phyloP scores from a whole-genome alignment of 345 rosid genomes.

The Adansonia digitata region DNA sequence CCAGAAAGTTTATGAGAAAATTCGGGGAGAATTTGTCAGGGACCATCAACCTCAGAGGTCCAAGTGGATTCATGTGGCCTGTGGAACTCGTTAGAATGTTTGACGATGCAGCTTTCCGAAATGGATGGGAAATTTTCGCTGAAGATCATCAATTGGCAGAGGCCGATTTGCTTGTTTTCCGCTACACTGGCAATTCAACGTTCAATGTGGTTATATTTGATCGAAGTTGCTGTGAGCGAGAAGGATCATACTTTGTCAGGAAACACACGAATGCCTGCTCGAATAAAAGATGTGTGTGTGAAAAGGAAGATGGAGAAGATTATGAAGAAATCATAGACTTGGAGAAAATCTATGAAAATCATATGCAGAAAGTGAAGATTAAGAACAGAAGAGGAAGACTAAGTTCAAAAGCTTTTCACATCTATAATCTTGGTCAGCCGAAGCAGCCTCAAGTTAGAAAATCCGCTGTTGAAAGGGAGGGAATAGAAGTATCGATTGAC shows the following conservation, averaged over 20 bases:
- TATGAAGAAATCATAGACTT: background rate
- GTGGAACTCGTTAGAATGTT: background rate
- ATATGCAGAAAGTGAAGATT: background rate
- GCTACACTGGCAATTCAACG: background rate
- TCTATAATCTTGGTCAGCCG: background rate
- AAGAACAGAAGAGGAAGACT: background rate
- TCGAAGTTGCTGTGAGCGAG: background rate
- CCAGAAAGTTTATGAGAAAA: background rate
- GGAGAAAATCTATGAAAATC: background rate
- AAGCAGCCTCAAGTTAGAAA: background rate
- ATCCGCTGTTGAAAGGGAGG: background rate
- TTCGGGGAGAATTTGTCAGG: background rate
- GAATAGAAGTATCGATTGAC: background rate
- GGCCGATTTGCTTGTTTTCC: background rate
- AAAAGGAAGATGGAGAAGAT: background rate
- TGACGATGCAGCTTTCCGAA: background rate
- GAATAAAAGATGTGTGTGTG: background rate
- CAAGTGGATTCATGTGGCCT: constrained; percentile 3
- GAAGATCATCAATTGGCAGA: background rate
- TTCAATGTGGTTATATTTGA: background rate
- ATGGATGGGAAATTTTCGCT: background rate
- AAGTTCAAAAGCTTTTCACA: background rate
- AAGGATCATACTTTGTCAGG: constrained; percentile 6
- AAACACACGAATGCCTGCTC: background rate
- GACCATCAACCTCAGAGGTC: constrained; percentile 5